Evolutionary conservation across 2,329 filamentous ascomycete species (phyloP).

Genomic region (Zalaria sp.): DNA sequence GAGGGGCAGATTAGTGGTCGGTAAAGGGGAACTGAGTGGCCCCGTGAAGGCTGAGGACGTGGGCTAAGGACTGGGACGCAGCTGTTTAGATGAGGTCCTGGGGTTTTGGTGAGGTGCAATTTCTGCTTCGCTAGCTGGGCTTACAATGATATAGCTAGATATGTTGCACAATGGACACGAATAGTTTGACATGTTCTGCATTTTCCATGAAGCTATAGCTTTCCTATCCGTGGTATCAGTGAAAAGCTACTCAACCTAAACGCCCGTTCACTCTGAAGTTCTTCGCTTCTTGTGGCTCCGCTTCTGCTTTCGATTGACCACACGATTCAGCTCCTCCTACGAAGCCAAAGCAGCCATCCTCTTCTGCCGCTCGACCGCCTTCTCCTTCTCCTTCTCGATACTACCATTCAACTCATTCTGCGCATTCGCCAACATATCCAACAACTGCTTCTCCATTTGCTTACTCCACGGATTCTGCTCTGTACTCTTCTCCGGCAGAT

Average conservation of each 20-base stretch:
- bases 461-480: constrained; percentile 34
- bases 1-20: constrained; percentile 55
- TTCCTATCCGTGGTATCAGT: too few relatives aligned
- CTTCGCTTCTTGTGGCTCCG: not conserved
- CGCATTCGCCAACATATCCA: constrained; percentile 7
- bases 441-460: constrained; percentile 7
- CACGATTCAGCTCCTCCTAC: constrained; percentile 13
- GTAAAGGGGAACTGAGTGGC: constrained; percentile 1
- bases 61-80: not conserved
- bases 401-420: constrained; percentile 8
- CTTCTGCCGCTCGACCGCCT: constrained; percentile 6
- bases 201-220: too few relatives aligned
- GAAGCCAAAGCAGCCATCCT: constrained; percentile 7
- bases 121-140: not conserved
- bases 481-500: constrained; percentile 55
- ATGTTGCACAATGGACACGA: too few relatives aligned
- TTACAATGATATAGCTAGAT: too few relatives aligned
- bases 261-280: too few relatives aligned
- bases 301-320: not conserved
- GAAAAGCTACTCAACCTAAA: too few relatives aligned
- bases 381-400: constrained; percentile 7
- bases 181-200: too few relatives aligned
- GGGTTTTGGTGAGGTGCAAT: not conserved
- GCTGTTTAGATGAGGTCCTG: too few relatives aligned
- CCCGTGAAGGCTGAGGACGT: not conserved